A percentile compares a stretch with the other conserved stretches of the same genome.
These are phyloP conservation scores for Chrysosphaeria jannelii DNA, from an alignment of 2,329 filamentous ascomycete species.

Conservation along the genomic window DNA sequence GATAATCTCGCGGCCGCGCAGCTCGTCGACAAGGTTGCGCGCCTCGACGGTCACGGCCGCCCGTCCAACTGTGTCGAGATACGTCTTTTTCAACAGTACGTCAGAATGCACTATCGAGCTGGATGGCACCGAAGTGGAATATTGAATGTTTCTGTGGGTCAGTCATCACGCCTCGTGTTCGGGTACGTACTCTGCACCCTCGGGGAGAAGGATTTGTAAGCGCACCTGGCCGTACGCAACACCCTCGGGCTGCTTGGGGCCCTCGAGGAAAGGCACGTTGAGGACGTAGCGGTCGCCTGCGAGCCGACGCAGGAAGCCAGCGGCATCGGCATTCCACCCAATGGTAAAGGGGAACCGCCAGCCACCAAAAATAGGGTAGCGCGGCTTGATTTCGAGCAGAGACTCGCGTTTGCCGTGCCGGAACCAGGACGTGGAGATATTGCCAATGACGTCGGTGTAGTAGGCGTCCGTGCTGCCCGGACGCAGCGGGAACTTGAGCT, in stretches of 20 bases:
- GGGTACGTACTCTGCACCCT: conserved; percentile 47
- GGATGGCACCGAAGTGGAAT: conserved; percentile 38
- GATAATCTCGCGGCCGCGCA: conserved; percentile 53
- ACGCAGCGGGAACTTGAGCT: conserved; percentile 50
- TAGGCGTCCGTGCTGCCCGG: conserved; percentile 65
- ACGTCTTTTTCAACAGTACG: conserved; percentile 47
- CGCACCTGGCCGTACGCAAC: conserved; percentile 59
- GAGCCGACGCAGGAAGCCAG: conserved; percentile 39
- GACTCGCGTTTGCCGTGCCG: conserved; percentile 47
- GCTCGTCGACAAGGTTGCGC: conserved; percentile 69
- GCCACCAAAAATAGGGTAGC: conserved; percentile 86
- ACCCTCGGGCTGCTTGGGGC: conserved; percentile 61
- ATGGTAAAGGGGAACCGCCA: conserved; percentile 97
- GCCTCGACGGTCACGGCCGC: conserved; percentile 56
- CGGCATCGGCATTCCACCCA: conserved; percentile 76
- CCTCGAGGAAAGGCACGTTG: conserved; percentile 78
- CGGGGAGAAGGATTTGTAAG: conserved; percentile 61
- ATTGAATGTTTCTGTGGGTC: conserved; percentile 31
- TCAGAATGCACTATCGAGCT: conserved; percentile 25
- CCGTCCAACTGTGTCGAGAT: conserved; percentile 76
- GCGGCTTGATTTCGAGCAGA: conserved; percentile 67
- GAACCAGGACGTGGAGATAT: conserved; percentile 83
- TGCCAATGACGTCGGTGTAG: conserved; percentile 88
- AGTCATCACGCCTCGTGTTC: too few relatives aligned
- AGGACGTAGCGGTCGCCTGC: conserved; percentile 39